Conservation (phyloP, 1,139 yeast genomes). For the Geotrichum siamense region DNA sequence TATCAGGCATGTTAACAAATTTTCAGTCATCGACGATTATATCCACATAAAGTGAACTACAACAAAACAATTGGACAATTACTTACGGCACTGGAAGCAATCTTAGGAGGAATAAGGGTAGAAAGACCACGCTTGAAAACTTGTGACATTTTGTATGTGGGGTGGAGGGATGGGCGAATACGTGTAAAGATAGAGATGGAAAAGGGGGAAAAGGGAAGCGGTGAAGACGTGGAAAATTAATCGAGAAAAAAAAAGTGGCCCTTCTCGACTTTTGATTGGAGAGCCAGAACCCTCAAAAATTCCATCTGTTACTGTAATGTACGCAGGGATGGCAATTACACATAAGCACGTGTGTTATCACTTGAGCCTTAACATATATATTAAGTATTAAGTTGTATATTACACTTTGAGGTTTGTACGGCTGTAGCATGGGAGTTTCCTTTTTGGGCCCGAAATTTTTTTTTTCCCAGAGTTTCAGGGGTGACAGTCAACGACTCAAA, state of each 20-base stretch:
- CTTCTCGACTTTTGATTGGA: background rate
- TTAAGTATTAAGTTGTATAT: background rate
- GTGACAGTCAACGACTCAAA: too few species aligned
- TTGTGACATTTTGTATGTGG: constrained; percentile 54
- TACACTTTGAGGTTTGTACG: too few species aligned
- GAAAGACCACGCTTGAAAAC: constrained; percentile 89
- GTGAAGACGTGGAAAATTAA: constrained; percentile 6
- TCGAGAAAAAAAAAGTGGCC: background rate
- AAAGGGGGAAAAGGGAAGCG: background rate
- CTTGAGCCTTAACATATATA: background rate
- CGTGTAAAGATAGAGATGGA: background rate
- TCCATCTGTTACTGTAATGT: background rate
- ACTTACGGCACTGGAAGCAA: constrained; percentile 90
- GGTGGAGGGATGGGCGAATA: constrained; percentile 1
- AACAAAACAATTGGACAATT: background rate
- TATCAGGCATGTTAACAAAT: constrained; percentile 28
- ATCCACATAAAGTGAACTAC: background rate
- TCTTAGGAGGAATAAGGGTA: constrained; percentile 97
- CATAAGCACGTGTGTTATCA: background rate
- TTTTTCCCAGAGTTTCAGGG: too few species aligned
- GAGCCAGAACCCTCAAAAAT: background rate
- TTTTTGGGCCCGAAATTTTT: background rate
- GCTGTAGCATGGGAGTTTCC: too few species aligned
- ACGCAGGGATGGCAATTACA: background rate
- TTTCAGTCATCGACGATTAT: background rate